A percentile compares a stretch with the other conserved stretches of the same genome.
Evolutionary conservation across 306 rosid genomes (phyloP).

Genomic region (Begonia masoniana): DNA sequence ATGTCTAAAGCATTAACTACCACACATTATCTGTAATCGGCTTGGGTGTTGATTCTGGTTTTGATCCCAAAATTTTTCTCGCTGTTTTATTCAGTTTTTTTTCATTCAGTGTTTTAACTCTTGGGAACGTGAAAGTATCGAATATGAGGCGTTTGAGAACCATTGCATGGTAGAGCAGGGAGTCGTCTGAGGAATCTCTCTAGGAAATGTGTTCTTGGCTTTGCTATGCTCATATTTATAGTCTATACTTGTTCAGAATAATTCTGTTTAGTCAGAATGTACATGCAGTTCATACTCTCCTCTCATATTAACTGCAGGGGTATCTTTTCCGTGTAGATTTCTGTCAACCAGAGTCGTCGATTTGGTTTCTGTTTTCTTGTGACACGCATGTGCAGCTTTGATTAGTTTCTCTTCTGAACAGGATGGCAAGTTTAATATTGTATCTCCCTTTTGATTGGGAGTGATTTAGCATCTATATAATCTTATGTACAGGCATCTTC

Average conservation of each 20-base stretch:
- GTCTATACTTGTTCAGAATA: no score
- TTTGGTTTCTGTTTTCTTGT: conserved; percentile 82
- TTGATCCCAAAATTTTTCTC: not conserved
- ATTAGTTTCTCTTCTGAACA: no score
- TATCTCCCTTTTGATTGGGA: not conserved
- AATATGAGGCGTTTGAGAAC: conserved; percentile 72
- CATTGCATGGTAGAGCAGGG: conserved; percentile 98
- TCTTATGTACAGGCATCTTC: conserved; percentile 4
- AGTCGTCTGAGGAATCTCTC: conserved; percentile 74
- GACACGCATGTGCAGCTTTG: no score
- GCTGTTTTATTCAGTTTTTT: not conserved
- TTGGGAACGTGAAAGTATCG: no score
- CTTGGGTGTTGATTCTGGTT: no score
- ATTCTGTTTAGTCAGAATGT: no score
- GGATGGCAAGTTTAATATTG: no score
- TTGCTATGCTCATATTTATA: not conserved
- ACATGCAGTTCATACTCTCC: no score
- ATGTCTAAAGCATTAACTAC: no score
- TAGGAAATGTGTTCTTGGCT: conserved; percentile 46
- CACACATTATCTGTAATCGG: no score
- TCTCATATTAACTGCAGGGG: conserved; percentile 28
- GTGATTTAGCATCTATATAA: not conserved
- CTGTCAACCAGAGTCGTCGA: conserved; percentile 74
- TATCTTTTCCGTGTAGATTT: conserved; percentile 70
- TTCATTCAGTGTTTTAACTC: no score